A percentile compares a stretch with the other conserved stretches of the same genome.
Conservation (phyloP, 305 asterid species). For the Fraxinus nigra region DNA sequence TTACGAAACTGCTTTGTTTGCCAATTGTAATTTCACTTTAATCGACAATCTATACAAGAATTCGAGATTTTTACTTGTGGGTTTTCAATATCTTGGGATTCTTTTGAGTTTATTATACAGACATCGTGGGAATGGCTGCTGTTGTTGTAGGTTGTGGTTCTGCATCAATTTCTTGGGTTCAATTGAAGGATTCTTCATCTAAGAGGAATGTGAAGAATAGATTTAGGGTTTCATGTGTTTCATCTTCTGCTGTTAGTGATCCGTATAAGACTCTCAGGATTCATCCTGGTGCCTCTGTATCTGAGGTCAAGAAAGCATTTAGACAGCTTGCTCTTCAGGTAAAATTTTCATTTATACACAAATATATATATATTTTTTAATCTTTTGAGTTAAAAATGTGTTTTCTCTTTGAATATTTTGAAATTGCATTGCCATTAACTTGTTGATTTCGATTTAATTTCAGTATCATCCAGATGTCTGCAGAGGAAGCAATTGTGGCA, state of each 20-base stretch:
- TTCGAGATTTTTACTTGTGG: conserved; percentile 11
- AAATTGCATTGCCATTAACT: not conserved
- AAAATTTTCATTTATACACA: not conserved
- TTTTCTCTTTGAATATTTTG: not conserved
- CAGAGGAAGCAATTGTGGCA: conserved; percentile 59
- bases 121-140: conserved; percentile 37
- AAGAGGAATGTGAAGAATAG: conserved; percentile 31
- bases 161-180: conserved; percentile 43
- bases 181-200: conserved; percentile 30
- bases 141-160: conserved; percentile 51
- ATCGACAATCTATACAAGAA: not conserved
- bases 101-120: not conserved
- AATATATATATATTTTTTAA: not conserved
- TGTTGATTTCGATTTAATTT: conserved; percentile 18
- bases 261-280: conserved; percentile 76
- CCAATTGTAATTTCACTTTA: conserved; percentile 13
- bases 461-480: conserved; percentile 99
- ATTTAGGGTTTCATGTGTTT: conserved; percentile 36
- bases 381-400: not conserved
- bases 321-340: conserved; percentile 93
- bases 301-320: conserved; percentile 89
- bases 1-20: conserved; percentile 8
- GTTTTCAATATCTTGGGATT: conserved; percentile 9
- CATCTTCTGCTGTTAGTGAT: conserved; percentile 51
- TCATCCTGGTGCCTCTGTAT: conserved; percentile 74